Evolutionary conservation across 2,329 filamentous ascomycete genomes (phyloP).

Genomic region (Alternaria burnsii): DNA sequence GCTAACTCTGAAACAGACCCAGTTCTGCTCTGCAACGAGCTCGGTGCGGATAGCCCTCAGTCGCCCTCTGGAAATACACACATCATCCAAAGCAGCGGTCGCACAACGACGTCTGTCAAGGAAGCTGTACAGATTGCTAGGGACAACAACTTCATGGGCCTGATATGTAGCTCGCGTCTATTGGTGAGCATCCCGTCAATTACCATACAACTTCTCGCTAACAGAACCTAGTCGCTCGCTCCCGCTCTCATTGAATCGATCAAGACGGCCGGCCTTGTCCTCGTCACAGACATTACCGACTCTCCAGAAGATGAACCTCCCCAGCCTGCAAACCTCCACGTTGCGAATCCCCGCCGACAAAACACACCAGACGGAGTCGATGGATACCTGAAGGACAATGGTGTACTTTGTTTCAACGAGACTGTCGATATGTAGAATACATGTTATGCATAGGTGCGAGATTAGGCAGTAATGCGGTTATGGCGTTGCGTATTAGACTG

Average conservation of each 20-base stretch:
- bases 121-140: slow-evolving; percentile 92
- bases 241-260: slow-evolving; percentile 91
- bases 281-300: slow-evolving; percentile 86
- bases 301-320: slow-evolving; percentile 52
- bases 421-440: slow-evolving; percentile 67
- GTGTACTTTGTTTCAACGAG: slow-evolving; percentile 91
- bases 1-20: slow-evolving; percentile 66
- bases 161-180: slow-evolving; percentile 87
- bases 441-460: not conserved
- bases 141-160: slow-evolving; percentile 97
- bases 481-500: slow-evolving; percentile 14
- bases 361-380: slow-evolving; percentile 81
- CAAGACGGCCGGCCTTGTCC: slow-evolving; percentile 89
- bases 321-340: slow-evolving; percentile 52
- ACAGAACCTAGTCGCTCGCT: slow-evolving; percentile 77
- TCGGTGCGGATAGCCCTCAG: slow-evolving; percentile 69
- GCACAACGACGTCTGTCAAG: slow-evolving; percentile 85
- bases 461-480: not conserved
- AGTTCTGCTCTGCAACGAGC: slow-evolving; percentile 92
- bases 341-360: slow-evolving; percentile 46
- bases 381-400: slow-evolving; percentile 83
- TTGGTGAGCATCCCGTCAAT: slow-evolving; percentile 68
- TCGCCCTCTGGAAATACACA: slow-evolving; percentile 45
- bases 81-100: slow-evolving; percentile 68
- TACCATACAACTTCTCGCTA: slow-evolving; percentile 1